phyloP scores from a whole-genome alignment of 352 stramenopile genomes.

The Phytopythium ostracodes region DNA sequence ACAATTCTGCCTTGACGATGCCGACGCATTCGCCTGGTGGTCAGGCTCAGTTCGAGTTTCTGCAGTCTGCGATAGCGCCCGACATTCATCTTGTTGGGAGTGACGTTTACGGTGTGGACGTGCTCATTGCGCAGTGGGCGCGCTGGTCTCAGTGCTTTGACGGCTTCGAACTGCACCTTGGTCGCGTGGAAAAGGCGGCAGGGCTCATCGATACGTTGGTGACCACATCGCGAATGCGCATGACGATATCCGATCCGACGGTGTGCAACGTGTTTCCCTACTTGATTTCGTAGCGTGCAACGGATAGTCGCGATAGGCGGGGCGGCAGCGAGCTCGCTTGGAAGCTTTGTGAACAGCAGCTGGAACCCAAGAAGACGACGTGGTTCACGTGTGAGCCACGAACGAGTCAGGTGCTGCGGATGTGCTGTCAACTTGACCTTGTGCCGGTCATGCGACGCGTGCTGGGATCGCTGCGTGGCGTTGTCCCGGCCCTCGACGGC shows the following conservation, averaged over 20 bases:
- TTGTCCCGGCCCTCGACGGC: not conserved
- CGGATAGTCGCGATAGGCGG: not conserved
- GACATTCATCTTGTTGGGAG: conserved; percentile 8
- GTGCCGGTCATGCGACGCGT: not conserved
- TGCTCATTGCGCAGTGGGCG: conserved; percentile 13
- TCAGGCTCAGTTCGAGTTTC: conserved; percentile 12
- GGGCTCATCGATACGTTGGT: not conserved
- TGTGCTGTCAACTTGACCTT: not conserved
- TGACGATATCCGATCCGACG: conserved; percentile 16
- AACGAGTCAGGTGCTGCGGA: not conserved
- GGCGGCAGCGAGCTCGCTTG: conserved; percentile 16
- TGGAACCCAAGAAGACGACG: conserved; percentile 23
- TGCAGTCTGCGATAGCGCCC: conserved; percentile 9
- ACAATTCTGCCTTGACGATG: not conserved
- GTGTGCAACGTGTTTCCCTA: conserved; percentile 15
- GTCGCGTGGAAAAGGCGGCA: conserved; percentile 3
- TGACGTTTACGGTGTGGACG: conserved; percentile 4
- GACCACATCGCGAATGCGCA: not conserved
- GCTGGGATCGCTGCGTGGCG: not conserved
- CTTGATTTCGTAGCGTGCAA: conserved; percentile 7
- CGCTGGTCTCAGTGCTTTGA: conserved; percentile 11
- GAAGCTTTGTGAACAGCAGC: conserved; percentile 19
- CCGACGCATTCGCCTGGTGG: not conserved
- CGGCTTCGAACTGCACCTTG: conserved; percentile 11
- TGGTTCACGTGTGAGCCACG: conserved; percentile 18